These are phyloP conservation scores for Cupressus sempervirens DNA, from an alignment of 75 land plant genomes.

Conservation along the genomic window DNA sequence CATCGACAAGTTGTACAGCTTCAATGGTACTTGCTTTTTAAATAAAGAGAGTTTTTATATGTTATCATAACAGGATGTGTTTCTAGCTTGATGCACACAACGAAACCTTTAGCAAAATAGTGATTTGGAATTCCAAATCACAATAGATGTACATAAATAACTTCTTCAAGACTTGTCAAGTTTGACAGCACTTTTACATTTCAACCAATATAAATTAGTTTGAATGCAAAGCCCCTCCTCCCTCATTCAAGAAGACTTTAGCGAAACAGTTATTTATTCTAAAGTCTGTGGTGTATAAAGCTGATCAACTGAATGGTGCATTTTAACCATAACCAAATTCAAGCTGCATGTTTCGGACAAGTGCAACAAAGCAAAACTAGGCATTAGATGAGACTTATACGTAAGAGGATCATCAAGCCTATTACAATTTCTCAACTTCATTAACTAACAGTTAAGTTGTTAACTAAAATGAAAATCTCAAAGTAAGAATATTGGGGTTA, in stretches of 20 bases:
- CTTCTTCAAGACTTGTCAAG: neutral
- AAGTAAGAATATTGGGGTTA: neutral
- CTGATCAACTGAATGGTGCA: neutral
- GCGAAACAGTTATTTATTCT: neutral
- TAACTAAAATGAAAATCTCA: neutral
- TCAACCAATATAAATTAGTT: neutral
- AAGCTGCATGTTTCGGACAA: neutral
- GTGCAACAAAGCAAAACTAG: neutral
- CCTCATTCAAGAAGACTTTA: neutral
- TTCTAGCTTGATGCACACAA: neutral
- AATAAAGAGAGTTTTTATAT: neutral
- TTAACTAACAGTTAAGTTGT: neutral
- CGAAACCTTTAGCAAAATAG: neutral
- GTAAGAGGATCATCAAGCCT: neutral
- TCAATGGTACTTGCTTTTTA: neutral
- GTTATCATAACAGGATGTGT: neutral
- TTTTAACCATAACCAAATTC: conserved; percentile 1
- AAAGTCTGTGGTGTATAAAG: neutral
- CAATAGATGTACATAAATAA: neutral
- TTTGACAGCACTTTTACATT: neutral
- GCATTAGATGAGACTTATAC: neutral
- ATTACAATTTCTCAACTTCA: neutral
- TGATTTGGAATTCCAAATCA: neutral
- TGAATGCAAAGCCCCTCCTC: neutral
- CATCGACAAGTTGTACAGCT: neutral